phyloP scores from a whole-genome alignment of 768 basidiomycete genomes.

The Favolaschia claudopus region DNA sequence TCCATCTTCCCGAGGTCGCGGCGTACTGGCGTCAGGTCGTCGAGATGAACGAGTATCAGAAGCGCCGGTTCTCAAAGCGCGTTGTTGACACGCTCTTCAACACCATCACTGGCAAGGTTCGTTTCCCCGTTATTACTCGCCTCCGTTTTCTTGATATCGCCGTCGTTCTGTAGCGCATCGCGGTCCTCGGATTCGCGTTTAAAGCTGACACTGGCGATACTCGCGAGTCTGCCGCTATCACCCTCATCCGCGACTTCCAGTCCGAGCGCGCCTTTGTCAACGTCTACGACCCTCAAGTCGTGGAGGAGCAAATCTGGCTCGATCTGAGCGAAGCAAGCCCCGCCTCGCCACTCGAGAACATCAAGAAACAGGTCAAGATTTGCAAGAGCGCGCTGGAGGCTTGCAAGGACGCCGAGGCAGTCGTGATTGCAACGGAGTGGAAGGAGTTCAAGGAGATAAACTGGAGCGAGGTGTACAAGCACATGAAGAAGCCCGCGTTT shows the following conservation, averaged over 20 bases:
- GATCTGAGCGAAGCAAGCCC: conserved; percentile 80
- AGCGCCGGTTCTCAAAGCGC: conserved; percentile 92
- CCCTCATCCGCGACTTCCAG: conserved; percentile 92
- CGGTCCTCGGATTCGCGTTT: conserved; percentile 98
- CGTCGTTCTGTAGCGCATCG: conserved; percentile 77
- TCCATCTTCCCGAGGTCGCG: conserved; percentile 96
- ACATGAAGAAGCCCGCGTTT: conserved; percentile 99
- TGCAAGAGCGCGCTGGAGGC: conserved; percentile 82
- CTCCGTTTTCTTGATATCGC: background rate
- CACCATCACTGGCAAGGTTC: conserved; percentile 93
- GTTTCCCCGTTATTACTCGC: conserved; percentile 25
- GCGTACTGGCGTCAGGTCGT: conserved; percentile 98
- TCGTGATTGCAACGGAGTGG: conserved; percentile 98
- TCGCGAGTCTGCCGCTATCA: conserved; percentile 95
- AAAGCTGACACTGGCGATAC: conserved; percentile 99
- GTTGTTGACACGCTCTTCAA: conserved; percentile 99
- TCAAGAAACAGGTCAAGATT: conserved; percentile 90
- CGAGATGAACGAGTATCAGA: conserved; percentile 99
- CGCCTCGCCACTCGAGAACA: conserved; percentile 62
- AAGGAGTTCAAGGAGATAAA: conserved; percentile 94
- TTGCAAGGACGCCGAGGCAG: conserved; percentile 87
- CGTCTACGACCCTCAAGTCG: conserved; percentile 93
- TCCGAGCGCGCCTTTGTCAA: conserved; percentile 86
- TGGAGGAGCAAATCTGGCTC: conserved; percentile 85
- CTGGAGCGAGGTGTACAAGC: conserved; percentile 84